Conservation (phyloP, 352 stramenopile species). For the Pythium vanterpoolii region DNA sequence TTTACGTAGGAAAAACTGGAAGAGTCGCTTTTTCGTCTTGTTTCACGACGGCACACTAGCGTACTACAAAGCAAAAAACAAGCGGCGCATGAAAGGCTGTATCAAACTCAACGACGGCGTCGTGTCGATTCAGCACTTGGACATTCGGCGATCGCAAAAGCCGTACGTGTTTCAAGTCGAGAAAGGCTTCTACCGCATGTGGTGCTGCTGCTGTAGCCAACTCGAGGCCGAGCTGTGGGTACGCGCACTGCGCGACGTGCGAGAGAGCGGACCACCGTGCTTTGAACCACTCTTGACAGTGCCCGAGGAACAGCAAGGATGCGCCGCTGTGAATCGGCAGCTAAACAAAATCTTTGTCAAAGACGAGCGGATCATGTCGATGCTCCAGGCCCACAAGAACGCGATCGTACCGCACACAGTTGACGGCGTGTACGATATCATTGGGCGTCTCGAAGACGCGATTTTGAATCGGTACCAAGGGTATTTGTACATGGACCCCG, state of each 20-base stretch:
- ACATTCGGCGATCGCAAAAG: conserved; percentile 60
- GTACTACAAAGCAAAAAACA: conserved; percentile 79
- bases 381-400: conserved; percentile 49
- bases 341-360: conserved; percentile 85
- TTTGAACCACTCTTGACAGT: conserved; percentile 68
- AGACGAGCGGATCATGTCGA: conserved; percentile 48
- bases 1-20: conserved; percentile 74
- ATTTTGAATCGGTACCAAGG: conserved; percentile 71
- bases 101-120: conserved; percentile 84
- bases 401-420: conserved; percentile 47
- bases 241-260: conserved; percentile 46
- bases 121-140: conserved; percentile 76
- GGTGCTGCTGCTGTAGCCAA: conserved; percentile 78
- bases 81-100: conserved; percentile 78
- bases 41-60: conserved; percentile 78
- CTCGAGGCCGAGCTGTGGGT: conserved; percentile 84
- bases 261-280: conserved; percentile 37
- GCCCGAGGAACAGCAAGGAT: conserved; percentile 49
- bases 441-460: conserved; percentile 56
- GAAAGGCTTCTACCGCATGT: conserved; percentile 81
- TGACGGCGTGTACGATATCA: conserved; percentile 50
- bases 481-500: conserved; percentile 53
- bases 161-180: conserved; percentile 80
- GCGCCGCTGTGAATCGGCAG: conserved; percentile 48
- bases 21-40: conserved; percentile 83